These are phyloP conservation scores for Stachybotrys echinatus DNA, from an alignment of 2,329 filamentous ascomycete species.

Conservation along the genomic window DNA sequence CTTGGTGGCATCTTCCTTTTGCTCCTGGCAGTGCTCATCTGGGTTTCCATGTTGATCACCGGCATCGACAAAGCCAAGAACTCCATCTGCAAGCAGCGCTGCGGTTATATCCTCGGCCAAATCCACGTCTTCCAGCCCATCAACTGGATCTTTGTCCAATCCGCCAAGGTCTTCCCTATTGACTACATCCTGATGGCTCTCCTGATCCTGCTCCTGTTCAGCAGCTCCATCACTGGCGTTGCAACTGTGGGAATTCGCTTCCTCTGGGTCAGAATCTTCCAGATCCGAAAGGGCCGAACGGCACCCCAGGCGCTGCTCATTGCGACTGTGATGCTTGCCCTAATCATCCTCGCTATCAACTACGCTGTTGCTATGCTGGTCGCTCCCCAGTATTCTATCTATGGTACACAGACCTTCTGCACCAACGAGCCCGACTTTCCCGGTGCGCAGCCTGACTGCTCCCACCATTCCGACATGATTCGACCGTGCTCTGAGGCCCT, in stretches of 20 bases:
- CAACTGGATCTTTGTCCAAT: slow-evolving; percentile 75
- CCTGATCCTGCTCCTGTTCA: slow-evolving; percentile 82
- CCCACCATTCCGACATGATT: slow-evolving; percentile 63
- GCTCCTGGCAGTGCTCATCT: slow-evolving; percentile 68
- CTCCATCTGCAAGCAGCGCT: slow-evolving; percentile 83
- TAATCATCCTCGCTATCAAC: slow-evolving; percentile 87
- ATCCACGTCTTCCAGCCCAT: slow-evolving; percentile 93
- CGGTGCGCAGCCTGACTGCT: slow-evolving; percentile 70
- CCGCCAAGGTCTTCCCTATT: slow-evolving; percentile 79
- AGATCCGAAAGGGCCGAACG: slow-evolving; percentile 82
- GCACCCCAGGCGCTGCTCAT: slow-evolving; percentile 88
- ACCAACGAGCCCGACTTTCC: slow-evolving; percentile 60
- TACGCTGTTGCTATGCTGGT: slow-evolving; percentile 89
- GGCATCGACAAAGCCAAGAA: slow-evolving; percentile 95
- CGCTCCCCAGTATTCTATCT: slow-evolving; percentile 93
- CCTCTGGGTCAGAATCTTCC: slow-evolving; percentile 91
- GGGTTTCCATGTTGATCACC: slow-evolving; percentile 91
- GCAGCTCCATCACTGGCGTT: slow-evolving; percentile 79
- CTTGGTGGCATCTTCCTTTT: slow-evolving; percentile 77
- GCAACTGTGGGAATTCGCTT: slow-evolving; percentile 89
- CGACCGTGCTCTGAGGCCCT: slow-evolving; percentile 76
- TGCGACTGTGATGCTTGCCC: slow-evolving; percentile 82
- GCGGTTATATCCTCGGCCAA: slow-evolving; percentile 83
- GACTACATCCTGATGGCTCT: slow-evolving; percentile 89
- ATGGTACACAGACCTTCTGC: slow-evolving; percentile 92